These are phyloP conservation scores for Madurella fahalii DNA, from an alignment of 2,329 filamentous ascomycete genomes.

Conservation along the genomic window DNA sequence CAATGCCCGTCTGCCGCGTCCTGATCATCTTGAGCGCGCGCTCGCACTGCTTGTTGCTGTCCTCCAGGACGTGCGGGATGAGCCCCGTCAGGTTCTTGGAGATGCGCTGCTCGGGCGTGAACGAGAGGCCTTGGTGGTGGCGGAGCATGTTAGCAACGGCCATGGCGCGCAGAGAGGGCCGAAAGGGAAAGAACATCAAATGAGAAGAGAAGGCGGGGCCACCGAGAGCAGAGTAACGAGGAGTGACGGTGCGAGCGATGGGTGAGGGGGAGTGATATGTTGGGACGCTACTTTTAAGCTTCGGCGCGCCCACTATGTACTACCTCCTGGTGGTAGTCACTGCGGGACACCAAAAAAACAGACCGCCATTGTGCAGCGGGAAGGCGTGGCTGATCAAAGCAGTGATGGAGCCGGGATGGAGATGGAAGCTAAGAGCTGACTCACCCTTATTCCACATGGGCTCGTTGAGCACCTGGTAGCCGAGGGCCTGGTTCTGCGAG, in stretches of 20 bases:
- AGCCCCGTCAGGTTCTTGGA: constrained; percentile 63
- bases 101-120: constrained; percentile 60
- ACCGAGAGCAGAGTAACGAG: too few species aligned
- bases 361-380: not conserved
- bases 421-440: constrained; percentile 21
- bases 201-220: not conserved
- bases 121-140: constrained; percentile 51
- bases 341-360: too few species aligned
- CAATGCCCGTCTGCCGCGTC: constrained; percentile 64
- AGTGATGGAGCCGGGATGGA: constrained; percentile 7
- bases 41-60: constrained; percentile 55
- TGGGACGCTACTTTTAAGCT: not conserved
- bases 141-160: constrained; percentile 15
- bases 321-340: too few species aligned
- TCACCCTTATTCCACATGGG: constrained; percentile 64
- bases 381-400: constrained; percentile 1
- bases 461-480: constrained; percentile 59
- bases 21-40: constrained; percentile 72
- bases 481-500: constrained; percentile 47
- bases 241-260: not conserved
- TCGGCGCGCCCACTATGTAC: not conserved
- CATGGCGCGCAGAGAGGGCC: constrained; percentile 9
- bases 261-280: not conserved
- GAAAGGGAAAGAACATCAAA: not conserved
- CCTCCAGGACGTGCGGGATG: constrained; percentile 61